These are phyloP conservation scores for Cyamopsis tetragonoloba DNA, from an alignment of 306 rosid species.

Conservation along the genomic window DNA sequence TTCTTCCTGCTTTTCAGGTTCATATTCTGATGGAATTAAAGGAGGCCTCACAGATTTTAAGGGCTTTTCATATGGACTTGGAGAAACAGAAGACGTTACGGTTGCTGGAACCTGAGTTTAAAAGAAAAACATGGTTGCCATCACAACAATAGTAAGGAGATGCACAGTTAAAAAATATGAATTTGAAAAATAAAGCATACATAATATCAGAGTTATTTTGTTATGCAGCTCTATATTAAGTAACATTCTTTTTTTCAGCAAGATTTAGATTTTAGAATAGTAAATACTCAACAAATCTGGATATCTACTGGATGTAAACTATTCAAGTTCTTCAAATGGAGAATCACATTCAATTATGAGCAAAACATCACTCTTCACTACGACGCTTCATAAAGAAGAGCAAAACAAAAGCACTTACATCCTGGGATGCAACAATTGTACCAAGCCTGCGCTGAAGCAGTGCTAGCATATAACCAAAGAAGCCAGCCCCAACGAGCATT, in stretches of 20 bases:
- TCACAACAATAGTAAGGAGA: neutral
- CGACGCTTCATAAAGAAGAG: slow-evolving; percentile 22
- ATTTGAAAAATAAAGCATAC: neutral
- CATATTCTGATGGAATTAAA: slow-evolving; percentile 66
- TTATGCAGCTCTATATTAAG: neutral
- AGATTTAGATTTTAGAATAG: neutral
- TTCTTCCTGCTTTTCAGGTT: slow-evolving; percentile 79
- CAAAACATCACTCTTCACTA: neutral
- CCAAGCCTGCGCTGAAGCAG: slow-evolving; percentile 75
- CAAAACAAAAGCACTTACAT: slow-evolving; percentile 48
- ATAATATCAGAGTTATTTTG: neutral
- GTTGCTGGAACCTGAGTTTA: slow-evolving; percentile 44
- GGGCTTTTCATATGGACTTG: slow-evolving; percentile 61
- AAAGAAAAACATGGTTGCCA: slow-evolving; percentile 32
- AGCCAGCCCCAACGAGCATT: slow-evolving; percentile 77
- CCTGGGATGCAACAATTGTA: slow-evolving; percentile 59
- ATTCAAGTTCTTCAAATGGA: neutral
- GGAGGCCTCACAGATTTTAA: slow-evolving; percentile 72
- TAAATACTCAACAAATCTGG: neutral
- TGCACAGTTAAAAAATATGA: neutral
- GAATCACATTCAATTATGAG: slow-evolving; percentile 4
- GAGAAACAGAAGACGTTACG: slow-evolving; percentile 30
- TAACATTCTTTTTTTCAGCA: neutral
- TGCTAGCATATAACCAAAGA: slow-evolving; percentile 91
- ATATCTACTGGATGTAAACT: neutral